phyloP scores from a whole-genome alignment of 306 rosid genomes.

The Canavalia gladiata region DNA sequence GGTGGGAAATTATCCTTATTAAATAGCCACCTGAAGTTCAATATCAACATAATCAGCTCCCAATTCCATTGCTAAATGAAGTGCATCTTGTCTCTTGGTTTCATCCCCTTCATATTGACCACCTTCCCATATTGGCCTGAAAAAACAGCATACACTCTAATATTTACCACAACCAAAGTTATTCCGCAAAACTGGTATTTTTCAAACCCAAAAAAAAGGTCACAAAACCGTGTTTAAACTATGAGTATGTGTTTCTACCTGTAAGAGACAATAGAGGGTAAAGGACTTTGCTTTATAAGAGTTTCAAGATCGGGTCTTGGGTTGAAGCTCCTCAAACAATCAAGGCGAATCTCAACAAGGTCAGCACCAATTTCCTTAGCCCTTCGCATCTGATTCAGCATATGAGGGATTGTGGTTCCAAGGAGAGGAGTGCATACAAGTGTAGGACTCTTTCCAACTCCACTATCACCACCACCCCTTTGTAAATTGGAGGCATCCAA shows the following conservation, averaged over 20 bases:
- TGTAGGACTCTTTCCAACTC: conserved; percentile 49
- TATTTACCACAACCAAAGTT: neutral
- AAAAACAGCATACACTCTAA: neutral
- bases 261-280: conserved; percentile 62
- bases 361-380: conserved; percentile 62
- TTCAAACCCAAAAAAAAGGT: too few species aligned
- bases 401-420: conserved; percentile 53
- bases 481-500: conserved; percentile 39
- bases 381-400: conserved; percentile 57
- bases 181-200: neutral
- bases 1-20: conserved; percentile 2
- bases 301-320: conserved; percentile 50
- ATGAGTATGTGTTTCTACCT: conserved; percentile 29
- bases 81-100: conserved; percentile 53
- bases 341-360: conserved; percentile 60
- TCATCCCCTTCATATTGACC: conserved; percentile 64
- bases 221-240: too few species aligned
- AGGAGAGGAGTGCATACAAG: conserved; percentile 55
- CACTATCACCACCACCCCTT: conserved; percentile 11
- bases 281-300: conserved; percentile 53
- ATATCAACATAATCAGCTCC: conserved; percentile 58
- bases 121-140: conserved; percentile 61
- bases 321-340: conserved; percentile 53
- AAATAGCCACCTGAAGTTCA: conserved; percentile 56
- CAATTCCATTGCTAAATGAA: conserved; percentile 57